These are phyloP conservation scores for Psilocybe cyanescens DNA, from an alignment of 768 basidiomycete genomes.

Conservation along the genomic window DNA sequence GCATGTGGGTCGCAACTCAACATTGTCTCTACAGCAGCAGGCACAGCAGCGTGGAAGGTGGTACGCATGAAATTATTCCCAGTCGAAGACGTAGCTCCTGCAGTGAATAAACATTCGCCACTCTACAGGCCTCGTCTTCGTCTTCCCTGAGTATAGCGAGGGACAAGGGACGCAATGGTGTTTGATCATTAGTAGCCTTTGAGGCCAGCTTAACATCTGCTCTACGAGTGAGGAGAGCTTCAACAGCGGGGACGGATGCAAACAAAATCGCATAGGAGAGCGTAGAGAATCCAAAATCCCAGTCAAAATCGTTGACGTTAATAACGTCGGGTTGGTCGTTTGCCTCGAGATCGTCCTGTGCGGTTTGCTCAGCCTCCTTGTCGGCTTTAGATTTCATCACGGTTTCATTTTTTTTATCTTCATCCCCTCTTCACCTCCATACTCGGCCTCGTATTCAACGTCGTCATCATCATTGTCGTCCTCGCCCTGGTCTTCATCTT, in stretches of 20 bases:
- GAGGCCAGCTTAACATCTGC: conserved; percentile 45
- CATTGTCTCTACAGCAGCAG: conserved; percentile 39
- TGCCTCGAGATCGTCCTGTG: conserved; percentile 27
- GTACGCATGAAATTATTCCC: conserved; percentile 41
- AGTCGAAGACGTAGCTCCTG: conserved; percentile 44
- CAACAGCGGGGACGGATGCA: conserved; percentile 46
- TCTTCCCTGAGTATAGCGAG: conserved; percentile 44
- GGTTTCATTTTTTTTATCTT: conserved; percentile 27
- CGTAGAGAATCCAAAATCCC: conserved; percentile 61
- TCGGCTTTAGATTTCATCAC: conserved; percentile 21
- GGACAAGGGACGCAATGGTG: conserved; percentile 39
- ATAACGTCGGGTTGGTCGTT: conserved; percentile 56
- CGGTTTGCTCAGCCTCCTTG: conserved; percentile 6
- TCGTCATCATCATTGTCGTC: no score
- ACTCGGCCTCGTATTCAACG: no score
- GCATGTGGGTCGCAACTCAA: conserved; percentile 46
- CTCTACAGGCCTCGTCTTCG: conserved; percentile 40
- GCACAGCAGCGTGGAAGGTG: conserved; percentile 43
- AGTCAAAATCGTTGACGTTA: conserved; percentile 56
- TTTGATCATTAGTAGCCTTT: conserved; percentile 27
- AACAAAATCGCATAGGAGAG: conserved; percentile 54
- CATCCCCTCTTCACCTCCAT: no score
- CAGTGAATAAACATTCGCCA: conserved; percentile 46
- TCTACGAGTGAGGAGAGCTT: conserved; percentile 48
- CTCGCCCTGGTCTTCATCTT: neutral